Conservation (phyloP, 306 rosid species). For the Prinsepia uniflora region DNA sequence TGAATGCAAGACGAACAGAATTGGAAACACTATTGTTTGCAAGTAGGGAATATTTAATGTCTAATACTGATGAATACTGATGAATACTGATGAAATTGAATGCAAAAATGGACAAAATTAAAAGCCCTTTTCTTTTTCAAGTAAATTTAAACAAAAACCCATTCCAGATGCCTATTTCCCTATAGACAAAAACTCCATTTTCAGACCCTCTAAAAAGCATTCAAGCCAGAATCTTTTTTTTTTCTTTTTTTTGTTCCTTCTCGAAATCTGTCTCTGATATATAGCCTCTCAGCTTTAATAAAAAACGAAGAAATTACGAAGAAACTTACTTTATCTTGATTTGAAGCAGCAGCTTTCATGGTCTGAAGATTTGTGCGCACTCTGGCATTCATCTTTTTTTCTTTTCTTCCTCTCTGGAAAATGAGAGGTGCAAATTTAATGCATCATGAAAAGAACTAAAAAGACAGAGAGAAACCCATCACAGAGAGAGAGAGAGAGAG, state of each 20-base stretch:
- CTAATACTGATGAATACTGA: too few relatives aligned
- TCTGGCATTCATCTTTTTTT: slow-evolving; percentile 54
- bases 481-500: slow-evolving; percentile 21
- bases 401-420: slow-evolving; percentile 25
- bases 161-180: slow-evolving; percentile 3
- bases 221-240: neutral
- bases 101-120: slow-evolving; percentile 5
- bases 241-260: too few relatives aligned
- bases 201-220: slow-evolving; percentile 11
- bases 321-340: slow-evolving; percentile 48
- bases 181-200: slow-evolving; percentile 6
- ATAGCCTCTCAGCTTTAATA: slow-evolving; percentile 10
- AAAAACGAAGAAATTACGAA: neutral
- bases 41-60: slow-evolving; percentile 22
- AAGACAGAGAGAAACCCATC: neutral
- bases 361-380: slow-evolving; percentile 57
- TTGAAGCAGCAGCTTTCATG: slow-evolving; percentile 43
- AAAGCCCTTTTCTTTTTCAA: too few relatives aligned
- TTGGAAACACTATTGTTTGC: slow-evolving; percentile 3
- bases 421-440: slow-evolving; percentile 35
- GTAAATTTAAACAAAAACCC: slow-evolving; percentile 23
- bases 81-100: neutral
- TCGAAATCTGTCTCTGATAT: slow-evolving; percentile 23
- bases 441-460: slow-evolving; percentile 23
- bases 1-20: slow-evolving; percentile 22